Base-by-base conservation (phyloP, 2,329 filamentous ascomycete genomes). In the Fusarium sp. region DNA sequence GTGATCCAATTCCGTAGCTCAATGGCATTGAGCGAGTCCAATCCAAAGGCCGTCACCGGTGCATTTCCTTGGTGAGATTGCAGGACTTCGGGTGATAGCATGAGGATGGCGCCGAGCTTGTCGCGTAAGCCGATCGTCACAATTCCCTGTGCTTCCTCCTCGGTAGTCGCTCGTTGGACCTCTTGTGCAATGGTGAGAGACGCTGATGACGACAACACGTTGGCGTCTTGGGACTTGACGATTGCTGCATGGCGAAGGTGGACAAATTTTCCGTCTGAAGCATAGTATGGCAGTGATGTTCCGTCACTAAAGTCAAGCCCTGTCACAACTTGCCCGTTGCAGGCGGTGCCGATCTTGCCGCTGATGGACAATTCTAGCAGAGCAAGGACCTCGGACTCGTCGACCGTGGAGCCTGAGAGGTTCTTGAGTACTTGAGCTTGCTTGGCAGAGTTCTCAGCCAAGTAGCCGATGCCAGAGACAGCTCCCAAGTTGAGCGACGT, bases 1-100 rank as follows among this genome's bases (percentile, higher is more conserved):
- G 30, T 36, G 23, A 51, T 36, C 47, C 47, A 51, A 13, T 36
- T 51, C 18, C 47, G 47, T 15, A 51, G 30, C 47, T 51, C 47
- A 13, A 51, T 51, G 2, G 47, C 47, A 13, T 36, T 36, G 18
- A 51, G 47, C 15, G 30, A 36, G n/a, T 51, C 47, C 16, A 51
- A n/a, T 2, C 47, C 47, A 36, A 51, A 36, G 5, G 47, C 47
- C 18, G 47, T 36, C 5, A 51, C 30, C 11, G 47, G 28, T 2
- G 46, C 46, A 28, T 36, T 51, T 6, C 31, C 47, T 50, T 18
- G 44, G 2, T 48, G 44, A 10, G 47, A 51, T 6, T 37, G 30
- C 18, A 51, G n/a, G 18, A 36, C 47, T 7, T 51, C 47, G 16
- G 30, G 47, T 10, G 47, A 13, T 4, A 51, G 31, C 30, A 51